phyloP scores from a whole-genome alignment of 1,139 yeast genomes.

The Kazachstania sp. region DNA sequence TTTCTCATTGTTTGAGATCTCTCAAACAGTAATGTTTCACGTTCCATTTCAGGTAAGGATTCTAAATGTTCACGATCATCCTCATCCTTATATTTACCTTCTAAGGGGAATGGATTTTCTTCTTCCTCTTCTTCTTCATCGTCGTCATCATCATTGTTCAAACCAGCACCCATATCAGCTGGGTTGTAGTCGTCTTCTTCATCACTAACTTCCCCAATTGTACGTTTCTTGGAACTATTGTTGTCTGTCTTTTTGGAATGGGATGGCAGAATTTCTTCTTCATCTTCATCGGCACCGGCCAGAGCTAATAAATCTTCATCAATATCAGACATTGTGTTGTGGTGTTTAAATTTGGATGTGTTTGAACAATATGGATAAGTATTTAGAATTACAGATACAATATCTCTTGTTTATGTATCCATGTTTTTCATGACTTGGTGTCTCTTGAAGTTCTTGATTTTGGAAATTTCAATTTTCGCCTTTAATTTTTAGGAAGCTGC shows the following conservation, averaged over 20 bases:
- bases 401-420: background rate
- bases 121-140: slow-evolving; percentile 31
- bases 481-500: background rate
- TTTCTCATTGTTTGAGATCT: slow-evolving; percentile 88
- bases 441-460: background rate
- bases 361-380: no score
- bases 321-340: slow-evolving; percentile 44
- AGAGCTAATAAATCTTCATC: slow-evolving; percentile 87
- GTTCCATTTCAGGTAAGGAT: slow-evolving; percentile 78
- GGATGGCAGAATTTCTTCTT: slow-evolving; percentile 29
- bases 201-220: slow-evolving; percentile 31
- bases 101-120: slow-evolving; percentile 79
- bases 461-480: background rate
- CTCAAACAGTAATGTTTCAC: slow-evolving; percentile 85
- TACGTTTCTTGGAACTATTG: slow-evolving; percentile 24
- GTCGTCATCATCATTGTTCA: slow-evolving; percentile 12
- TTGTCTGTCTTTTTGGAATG: slow-evolving; percentile 24
- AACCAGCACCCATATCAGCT: slow-evolving; percentile 14
- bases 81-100: slow-evolving; percentile 82
- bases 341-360: background rate
- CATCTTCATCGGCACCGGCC: slow-evolving; percentile 61
- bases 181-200: slow-evolving; percentile 34
- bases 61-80: slow-evolving; percentile 61
- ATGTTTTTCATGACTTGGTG: background rate
- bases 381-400: background rate